Conservation (phyloP, 140 eudicot species). For the Cichorium intybus region DNA sequence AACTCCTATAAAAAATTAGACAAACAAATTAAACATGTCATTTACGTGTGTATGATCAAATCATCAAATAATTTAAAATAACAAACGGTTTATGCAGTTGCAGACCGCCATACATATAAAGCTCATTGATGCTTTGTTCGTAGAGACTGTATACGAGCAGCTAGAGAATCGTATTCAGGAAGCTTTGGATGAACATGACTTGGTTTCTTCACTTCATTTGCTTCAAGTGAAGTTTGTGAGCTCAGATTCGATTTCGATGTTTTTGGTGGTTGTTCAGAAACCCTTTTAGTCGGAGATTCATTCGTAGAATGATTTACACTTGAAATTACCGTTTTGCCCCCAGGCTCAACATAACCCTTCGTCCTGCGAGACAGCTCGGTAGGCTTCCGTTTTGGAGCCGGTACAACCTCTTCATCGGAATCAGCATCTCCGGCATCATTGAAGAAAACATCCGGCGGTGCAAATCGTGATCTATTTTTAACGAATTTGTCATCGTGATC, state of each 20-base stretch:
- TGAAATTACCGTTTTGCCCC: conserved; percentile 25
- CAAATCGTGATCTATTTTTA: conserved; percentile 25
- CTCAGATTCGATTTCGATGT: conserved; percentile 14
- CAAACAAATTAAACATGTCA: conserved; percentile 14
- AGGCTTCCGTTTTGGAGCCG: conserved; percentile 26
- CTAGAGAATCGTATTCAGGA: conserved; percentile 67
- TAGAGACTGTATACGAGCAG: conserved; percentile 52
- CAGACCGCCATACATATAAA: too few relatives aligned
- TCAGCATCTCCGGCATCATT: conserved; percentile 39
- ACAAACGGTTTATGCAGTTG: too few relatives aligned
- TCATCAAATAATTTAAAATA: too few relatives aligned
- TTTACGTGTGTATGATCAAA: too few relatives aligned
- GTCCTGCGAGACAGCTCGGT: conserved; percentile 66
- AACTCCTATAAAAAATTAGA: not conserved
- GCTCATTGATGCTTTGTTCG: conserved; percentile 37
- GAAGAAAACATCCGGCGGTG: conserved; percentile 44
- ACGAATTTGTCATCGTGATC: conserved; percentile 36
- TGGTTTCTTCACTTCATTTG: conserved; percentile 43
- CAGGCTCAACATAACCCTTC: conserved; percentile 31
- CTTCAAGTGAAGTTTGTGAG: conserved; percentile 26
- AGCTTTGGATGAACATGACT: conserved; percentile 95
- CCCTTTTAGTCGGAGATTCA: not conserved
- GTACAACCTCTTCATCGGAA: conserved; percentile 42
- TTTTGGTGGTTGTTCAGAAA: conserved; percentile 35
- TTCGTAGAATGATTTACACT: not conserved